Evolutionary conservation across 2,329 filamentous ascomycete genomes (phyloP).

Genomic region (Aureobasidium lini): DNA sequence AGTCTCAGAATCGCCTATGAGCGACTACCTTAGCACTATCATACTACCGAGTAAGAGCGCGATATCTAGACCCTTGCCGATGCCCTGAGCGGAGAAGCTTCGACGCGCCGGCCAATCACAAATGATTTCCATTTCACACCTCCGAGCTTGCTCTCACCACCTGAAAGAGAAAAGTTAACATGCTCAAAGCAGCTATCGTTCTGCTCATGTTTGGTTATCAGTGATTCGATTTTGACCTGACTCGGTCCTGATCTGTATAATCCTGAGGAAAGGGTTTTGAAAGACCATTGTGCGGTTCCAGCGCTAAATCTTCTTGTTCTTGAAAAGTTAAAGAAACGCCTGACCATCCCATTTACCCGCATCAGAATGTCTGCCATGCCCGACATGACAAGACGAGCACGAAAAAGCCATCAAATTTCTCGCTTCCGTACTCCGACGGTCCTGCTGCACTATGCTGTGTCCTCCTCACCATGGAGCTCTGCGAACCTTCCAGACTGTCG

Average conservation of each 20-base stretch:
- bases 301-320: neutral
- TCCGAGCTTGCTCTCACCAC: neutral
- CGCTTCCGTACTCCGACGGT: neutral
- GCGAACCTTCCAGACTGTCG: neutral
- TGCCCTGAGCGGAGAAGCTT: neutral
- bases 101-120: neutral
- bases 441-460: slow-evolving; percentile 1
- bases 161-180: too few relatives aligned
- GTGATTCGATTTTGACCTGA: neutral
- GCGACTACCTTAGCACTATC: too few relatives aligned
- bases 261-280: neutral
- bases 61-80: neutral
- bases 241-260: neutral
- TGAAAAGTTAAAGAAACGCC: neutral
- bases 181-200: too few relatives aligned
- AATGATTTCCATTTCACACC: neutral
- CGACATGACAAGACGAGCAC: neutral
- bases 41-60: neutral
- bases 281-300: neutral
- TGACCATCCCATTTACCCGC: neutral
- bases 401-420: neutral
- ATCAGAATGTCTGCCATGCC: neutral
- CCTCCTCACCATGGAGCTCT: neutral
- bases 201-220: too few relatives aligned
- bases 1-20: neutral